Evolutionary conservation across 2,329 filamentous ascomycete genomes (phyloP).

Genomic region (Fusarium praegraminearum): DNA sequence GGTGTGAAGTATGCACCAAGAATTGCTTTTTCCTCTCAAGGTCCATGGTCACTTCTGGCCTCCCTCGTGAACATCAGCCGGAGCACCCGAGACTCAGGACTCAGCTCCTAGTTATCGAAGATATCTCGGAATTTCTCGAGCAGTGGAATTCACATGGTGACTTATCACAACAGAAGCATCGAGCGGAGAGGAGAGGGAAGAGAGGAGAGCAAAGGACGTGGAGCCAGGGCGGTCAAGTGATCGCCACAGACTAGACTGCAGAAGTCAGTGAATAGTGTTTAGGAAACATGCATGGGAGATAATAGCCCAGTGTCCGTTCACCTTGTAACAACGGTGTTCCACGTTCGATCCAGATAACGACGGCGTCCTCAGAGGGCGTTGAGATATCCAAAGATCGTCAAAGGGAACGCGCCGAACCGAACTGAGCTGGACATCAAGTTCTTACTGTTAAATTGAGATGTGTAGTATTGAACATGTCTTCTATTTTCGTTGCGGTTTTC

Average conservation of each 20-base stretch:
- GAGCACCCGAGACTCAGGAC: conserved; percentile 6
- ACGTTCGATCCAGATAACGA: conserved; percentile 3
- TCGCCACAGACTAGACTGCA: conserved; percentile 19
- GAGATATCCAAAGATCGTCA: conserved; percentile 17
- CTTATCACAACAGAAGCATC: conserved; percentile 20
- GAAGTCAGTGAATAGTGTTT: conserved; percentile 9
- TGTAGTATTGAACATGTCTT: background rate
- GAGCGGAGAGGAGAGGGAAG: background rate
- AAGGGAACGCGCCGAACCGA: conserved; percentile 36
- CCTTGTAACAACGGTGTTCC: conserved; percentile 23
- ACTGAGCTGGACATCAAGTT: conserved; percentile 15
- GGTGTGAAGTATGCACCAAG: conserved; percentile 13
- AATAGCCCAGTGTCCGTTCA: conserved; percentile 14
- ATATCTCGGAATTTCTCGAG: background rate
- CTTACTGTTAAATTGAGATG: conserved; percentile 1
- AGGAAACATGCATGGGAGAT: conserved; percentile 13
- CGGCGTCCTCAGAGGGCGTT: conserved; percentile 16
- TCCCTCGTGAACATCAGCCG: conserved; percentile 24
- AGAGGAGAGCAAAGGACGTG: conserved; percentile 17
- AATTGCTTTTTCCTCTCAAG: conserved; percentile 35
- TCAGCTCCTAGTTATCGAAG: conserved; percentile 2
- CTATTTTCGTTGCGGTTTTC: conserved; percentile 3
- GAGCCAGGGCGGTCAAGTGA: conserved; percentile 25
- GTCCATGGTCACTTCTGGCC: conserved; percentile 3
- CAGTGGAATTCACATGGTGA: conserved; percentile 8